phyloP scores from a whole-genome alignment of 768 basidiomycete genomes.

The Cubamyces lactineus region DNA sequence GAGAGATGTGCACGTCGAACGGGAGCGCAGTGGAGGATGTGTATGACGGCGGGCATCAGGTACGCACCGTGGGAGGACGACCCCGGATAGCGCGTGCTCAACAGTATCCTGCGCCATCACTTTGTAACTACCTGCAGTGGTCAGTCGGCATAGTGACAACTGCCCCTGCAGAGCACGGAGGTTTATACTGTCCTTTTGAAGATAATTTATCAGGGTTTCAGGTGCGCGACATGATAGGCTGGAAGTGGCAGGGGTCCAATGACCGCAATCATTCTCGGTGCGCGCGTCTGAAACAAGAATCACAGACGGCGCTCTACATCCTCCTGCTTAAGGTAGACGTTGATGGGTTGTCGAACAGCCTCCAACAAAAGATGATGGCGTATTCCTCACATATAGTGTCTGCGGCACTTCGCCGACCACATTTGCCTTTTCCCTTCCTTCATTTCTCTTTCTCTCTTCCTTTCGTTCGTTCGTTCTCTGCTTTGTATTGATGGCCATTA shows the following conservation, averaged over 20 bases:
- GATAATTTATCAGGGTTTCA: constrained; percentile 19
- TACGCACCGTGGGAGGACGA: neutral
- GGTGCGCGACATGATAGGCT: neutral
- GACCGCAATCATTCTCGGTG: constrained; percentile 5
- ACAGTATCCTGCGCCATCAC: constrained; percentile 3
- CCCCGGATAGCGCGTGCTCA: constrained; percentile 21
- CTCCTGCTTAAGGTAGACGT: neutral
- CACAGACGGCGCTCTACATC: too few relatives aligned
- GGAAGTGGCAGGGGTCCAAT: constrained; percentile 18
- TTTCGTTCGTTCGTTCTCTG: constrained; percentile 17
- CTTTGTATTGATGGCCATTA: constrained; percentile 22
- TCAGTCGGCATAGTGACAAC: constrained; percentile 18
- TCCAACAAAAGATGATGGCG: constrained; percentile 18
- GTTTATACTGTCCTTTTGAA: neutral
- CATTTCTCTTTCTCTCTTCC: constrained; percentile 13
- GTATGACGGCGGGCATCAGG: constrained; percentile 2
- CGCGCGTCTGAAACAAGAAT: constrained; percentile 12
- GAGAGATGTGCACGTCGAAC: neutral
- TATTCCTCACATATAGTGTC: constrained; percentile 14
- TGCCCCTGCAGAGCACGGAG: constrained; percentile 4
- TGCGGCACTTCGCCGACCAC: constrained; percentile 1
- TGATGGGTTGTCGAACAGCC: constrained; percentile 25
- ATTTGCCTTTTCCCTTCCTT: constrained; percentile 21
- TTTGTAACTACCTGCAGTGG: constrained; percentile 18
- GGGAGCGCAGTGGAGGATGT: neutral